phyloP scores from a whole-genome alignment of 2,329 filamentous ascomycete genomes.

The Ophiostoma himal-ulmi region DNA sequence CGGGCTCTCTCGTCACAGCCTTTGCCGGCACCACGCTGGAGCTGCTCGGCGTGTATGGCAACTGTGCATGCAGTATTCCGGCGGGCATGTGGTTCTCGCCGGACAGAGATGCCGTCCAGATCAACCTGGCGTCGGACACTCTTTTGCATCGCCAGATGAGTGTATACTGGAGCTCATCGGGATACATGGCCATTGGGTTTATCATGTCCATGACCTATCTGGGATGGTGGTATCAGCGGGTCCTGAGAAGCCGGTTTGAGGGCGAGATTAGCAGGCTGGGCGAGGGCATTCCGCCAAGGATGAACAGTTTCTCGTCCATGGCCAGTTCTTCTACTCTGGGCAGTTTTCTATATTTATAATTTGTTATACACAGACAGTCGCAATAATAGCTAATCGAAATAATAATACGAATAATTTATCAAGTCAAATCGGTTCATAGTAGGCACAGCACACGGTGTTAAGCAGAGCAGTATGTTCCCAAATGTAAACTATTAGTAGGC shows the following conservation, averaged over 20 bases:
- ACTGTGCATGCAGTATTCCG: constrained; percentile 14
- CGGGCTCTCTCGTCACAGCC: background rate
- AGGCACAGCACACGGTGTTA: too few relatives aligned
- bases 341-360: background rate
- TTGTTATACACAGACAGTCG: background rate
- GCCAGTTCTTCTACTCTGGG: background rate
- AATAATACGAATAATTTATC: background rate
- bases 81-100: constrained; percentile 11
- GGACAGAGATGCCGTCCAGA: background rate
- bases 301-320: background rate
- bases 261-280: constrained; percentile 13
- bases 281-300: background rate
- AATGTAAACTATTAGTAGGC: background rate
- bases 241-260: constrained; percentile 11
- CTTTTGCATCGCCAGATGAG: constrained; percentile 16
- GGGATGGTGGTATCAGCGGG: constrained; percentile 17
- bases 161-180: constrained; percentile 9
- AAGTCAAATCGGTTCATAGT: background rate
- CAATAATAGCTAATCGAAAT: background rate
- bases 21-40: constrained; percentile 11
- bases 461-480: background rate
- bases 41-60: constrained; percentile 12
- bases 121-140: constrained; percentile 14
- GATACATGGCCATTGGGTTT: constrained; percentile 13
- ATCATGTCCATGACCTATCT: constrained; percentile 15